Percentiles rank a stretch among this genome's conserved stretches.
Evolutionary conservation across 768 basidiomycete genomes (phyloP).

Genomic region (Obba rivulosa): DNA sequence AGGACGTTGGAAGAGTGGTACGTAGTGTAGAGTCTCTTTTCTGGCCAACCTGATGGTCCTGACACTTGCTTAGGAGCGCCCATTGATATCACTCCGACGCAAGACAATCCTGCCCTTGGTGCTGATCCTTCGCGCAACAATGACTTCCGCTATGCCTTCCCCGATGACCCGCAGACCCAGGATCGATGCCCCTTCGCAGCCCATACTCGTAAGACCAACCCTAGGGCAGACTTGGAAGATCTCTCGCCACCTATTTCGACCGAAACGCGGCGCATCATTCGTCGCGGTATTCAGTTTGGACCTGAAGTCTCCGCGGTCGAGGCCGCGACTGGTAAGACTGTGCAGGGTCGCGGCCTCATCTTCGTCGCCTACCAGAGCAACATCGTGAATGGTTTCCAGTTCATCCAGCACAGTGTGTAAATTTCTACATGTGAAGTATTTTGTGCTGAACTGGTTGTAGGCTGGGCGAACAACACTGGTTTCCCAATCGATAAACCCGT

Average conservation of each 20-base stretch:
- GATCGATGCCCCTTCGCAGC: slow-evolving; percentile 28
- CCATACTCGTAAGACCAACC: slow-evolving; percentile 25
- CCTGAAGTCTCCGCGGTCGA: slow-evolving; percentile 43
- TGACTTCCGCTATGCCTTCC: slow-evolving; percentile 22
- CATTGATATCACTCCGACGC: slow-evolving; percentile 19
- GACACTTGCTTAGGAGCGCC: slow-evolving; percentile 20
- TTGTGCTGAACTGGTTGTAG: background rate
- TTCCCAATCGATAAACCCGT: slow-evolving; percentile 19
- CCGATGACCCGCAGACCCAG: slow-evolving; percentile 16
- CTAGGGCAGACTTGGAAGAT: slow-evolving; percentile 19
- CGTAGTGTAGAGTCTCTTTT: background rate
- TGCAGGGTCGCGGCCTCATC: slow-evolving; percentile 30
- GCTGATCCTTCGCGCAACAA: slow-evolving; percentile 24
- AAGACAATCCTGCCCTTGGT: slow-evolving; percentile 22
- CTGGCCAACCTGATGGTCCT: background rate
- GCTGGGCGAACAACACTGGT: slow-evolving; percentile 27
- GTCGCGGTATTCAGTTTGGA: slow-evolving; percentile 47
- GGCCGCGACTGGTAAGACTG: slow-evolving; percentile 29
- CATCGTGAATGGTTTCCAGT: slow-evolving; percentile 27
- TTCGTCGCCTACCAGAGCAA: slow-evolving; percentile 27
- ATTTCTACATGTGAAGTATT: background rate
- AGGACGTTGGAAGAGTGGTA: slow-evolving; percentile 30
- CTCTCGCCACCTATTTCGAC: background rate
- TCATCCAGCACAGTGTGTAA: slow-evolving; percentile 24
- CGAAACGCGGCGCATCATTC: slow-evolving; percentile 33